Base-by-base conservation (phyloP, 2,329 filamentous ascomycete species). In the Pseudocercospora fuligena region DNA sequence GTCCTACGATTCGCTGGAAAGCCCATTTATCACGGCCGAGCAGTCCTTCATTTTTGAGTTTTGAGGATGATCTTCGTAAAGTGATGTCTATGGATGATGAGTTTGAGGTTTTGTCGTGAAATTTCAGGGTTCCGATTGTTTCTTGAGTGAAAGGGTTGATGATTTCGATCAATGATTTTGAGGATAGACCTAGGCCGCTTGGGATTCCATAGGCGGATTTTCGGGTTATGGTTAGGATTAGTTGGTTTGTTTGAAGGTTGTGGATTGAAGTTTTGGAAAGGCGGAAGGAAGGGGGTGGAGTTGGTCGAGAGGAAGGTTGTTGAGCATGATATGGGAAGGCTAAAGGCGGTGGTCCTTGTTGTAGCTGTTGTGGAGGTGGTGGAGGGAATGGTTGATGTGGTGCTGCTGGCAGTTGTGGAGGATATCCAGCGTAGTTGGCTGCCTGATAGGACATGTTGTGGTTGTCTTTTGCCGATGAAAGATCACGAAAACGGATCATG, bases 391-490 rank as follows among this genome's bases (percentile, higher is more conserved):
- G 3, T 56, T 56, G 25, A n/a, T 56, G n/a, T 11, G 53, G 53
- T 56, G 23, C 29, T 27, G 19, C 49, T 43, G 40, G 12, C 11
- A n/a, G 9, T 60, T 33, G 60, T 60, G 61, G 69, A 67, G 58
- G 40, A 8, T 43, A 43, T 43, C 40, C 40, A 43, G 40, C n/a
- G 12, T n/a, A 59, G 47, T 54, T 25, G 29, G 29, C 46, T 36
- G 65, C 14, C 60, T 43, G 43, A 4, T 27, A 53, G n/a, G 11
- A 4, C 40, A 43, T 43, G 40, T 3, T 43, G n/a, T 43, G 40
- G 3, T 43, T 43, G 11, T 43, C 3, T 2, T 4, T 3, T 11
- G 40, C 3, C n/a, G 11, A 2, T 43, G 40, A n/a, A 43, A 14
- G 40, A 4, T 11, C 2, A 14, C 40, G 11, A 43, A 12, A 8